These are phyloP conservation scores for Trametes villosa DNA, from an alignment of 768 basidiomycete species.

Conservation along the genomic window DNA sequence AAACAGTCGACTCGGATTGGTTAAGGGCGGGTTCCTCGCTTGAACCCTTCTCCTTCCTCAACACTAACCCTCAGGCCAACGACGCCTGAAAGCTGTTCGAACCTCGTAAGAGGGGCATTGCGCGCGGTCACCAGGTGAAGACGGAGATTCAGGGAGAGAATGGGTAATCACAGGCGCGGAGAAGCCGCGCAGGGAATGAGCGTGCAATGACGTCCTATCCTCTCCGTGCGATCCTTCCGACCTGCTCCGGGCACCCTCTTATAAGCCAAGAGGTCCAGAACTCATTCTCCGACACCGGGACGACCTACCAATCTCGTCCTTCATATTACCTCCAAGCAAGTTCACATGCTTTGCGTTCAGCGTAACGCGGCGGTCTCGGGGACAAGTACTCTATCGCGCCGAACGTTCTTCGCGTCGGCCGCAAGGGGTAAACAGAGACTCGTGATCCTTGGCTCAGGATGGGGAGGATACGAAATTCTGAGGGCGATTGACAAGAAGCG, in stretches of 20 bases:
- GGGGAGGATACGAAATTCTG: constrained; percentile 77
- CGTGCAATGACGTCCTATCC: constrained; percentile 12
- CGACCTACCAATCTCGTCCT: background rate
- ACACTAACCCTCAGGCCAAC: too few species aligned
- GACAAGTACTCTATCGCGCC: background rate
- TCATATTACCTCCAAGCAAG: background rate
- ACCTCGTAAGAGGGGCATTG: too few species aligned
- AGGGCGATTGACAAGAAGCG: constrained; percentile 69
- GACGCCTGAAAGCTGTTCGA: too few species aligned
- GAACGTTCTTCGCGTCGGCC: constrained; percentile 27
- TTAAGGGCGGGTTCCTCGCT: too few species aligned
- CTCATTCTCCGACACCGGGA: background rate
- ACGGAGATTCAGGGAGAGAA: too few species aligned
- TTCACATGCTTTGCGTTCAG: background rate
- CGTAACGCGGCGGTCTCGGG: background rate
- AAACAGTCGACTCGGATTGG: too few species aligned
- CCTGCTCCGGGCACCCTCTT: background rate
- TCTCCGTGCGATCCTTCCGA: constrained; percentile 7
- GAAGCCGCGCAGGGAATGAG: background rate
- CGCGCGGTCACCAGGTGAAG: too few species aligned
- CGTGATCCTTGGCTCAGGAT: constrained; percentile 76
- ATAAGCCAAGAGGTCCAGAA: background rate
- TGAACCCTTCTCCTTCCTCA: too few species aligned
- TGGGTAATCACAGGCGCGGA: background rate
- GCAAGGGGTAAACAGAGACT: constrained; percentile 45